These are phyloP conservation scores for Candolleomyces efflorescens DNA, from an alignment of 768 basidiomycete species.

Conservation along the genomic window DNA sequence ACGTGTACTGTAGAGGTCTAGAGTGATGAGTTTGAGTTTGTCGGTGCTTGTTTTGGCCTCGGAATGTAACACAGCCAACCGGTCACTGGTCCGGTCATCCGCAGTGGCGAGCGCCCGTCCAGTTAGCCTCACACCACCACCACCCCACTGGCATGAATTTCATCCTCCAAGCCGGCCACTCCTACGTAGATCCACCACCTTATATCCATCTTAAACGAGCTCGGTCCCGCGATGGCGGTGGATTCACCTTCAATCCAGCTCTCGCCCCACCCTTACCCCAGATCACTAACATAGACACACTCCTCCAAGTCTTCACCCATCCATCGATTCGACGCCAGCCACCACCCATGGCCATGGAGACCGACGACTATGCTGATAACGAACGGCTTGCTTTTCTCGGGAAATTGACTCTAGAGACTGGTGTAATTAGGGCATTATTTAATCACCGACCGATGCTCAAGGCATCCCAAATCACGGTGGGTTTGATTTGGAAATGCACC, in stretches of 20 bases:
- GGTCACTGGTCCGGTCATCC: no score
- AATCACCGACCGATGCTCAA: constrained; percentile 46
- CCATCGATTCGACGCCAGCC: constrained; percentile 47
- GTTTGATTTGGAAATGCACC: constrained; percentile 17
- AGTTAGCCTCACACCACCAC: not conserved
- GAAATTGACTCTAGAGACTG: constrained; percentile 39
- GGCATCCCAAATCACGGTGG: constrained; percentile 47
- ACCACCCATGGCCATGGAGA: constrained; percentile 17
- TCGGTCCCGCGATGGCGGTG: not conserved
- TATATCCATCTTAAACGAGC: constrained; percentile 6
- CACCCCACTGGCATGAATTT: not conserved
- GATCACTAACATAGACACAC: constrained; percentile 41
- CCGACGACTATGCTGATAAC: constrained; percentile 47
- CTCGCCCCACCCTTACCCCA: constrained; percentile 9
- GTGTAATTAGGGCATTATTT: constrained; percentile 45
- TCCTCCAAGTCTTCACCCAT: constrained; percentile 70
- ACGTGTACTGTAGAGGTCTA: constrained; percentile 2
- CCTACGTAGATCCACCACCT: not conserved
- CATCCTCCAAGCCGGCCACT: not conserved
- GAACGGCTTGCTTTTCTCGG: constrained; percentile 55
- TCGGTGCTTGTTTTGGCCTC: not conserved
- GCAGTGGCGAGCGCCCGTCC: not conserved
- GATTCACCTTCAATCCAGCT: not conserved
- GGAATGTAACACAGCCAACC: not conserved
- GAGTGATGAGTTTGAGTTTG: not conserved